Evolutionary conservation across 2,329 filamentous ascomycete species (phyloP), one percentile per base, ranked within the genome.

Genomic region (Raffaelea albimanens): DNA sequence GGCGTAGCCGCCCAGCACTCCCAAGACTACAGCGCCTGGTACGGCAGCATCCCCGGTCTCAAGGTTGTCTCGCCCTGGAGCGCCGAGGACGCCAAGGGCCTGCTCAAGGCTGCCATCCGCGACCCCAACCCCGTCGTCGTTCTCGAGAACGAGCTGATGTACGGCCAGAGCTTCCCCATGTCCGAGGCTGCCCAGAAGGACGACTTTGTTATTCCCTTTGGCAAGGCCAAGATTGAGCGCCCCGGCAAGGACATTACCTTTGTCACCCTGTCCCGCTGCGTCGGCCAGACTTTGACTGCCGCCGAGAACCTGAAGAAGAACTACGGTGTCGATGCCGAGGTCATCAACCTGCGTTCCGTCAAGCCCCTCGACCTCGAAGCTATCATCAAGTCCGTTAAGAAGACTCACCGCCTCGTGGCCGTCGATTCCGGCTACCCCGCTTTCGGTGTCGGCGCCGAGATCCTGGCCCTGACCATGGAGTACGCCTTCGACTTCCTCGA

Each of bases 181-280:
- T 95, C 89, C 63, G 91, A 93, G 70, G 91, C 87, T 52, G 90
- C 89, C 51, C 93, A 96, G 71, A 91, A 85, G 71, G 85, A 87
- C 66, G 93, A 98, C 71, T 98, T 97, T 61, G 91, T 98, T 59
- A 70, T 98, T 59, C 93, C 93, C 57, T 89, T 98, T 65, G 93
- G 93, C 67, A 98, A 98, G 78, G 93, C 93, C 69, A 98, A 98
- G 82, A 87, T 98, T 63, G 93, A 98, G 77, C 90, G 93, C 61
- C 75, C 82, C 52, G 93, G 93, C 68, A 96, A 91, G 73, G 93
- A 98, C 66, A 72, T 98, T 57, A 98, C 93, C 63, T 87, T 98
- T 54, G 91, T 98, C 54, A 84, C 90, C 44, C 78, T 96, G 52
- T 97, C 93, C 56, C 89, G 93, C 66, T 95, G 87, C 66, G 93